Conservation (phyloP, 441 rosid species). For the Erodium texanum region DNA sequence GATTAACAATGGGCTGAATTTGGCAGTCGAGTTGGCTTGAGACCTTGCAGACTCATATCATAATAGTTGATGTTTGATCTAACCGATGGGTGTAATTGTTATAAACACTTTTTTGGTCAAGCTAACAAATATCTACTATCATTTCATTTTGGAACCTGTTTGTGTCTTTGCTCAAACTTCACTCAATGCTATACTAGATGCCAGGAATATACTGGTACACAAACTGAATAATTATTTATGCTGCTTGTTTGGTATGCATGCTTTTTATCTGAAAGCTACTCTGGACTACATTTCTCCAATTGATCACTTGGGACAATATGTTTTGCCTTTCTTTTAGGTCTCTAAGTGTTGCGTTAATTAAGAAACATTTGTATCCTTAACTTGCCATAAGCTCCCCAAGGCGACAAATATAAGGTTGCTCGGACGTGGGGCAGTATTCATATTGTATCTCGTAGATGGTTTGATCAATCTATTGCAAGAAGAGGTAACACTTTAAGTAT, state of each 20-base stretch:
- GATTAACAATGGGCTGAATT: not conserved
- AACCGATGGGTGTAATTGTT: not conserved
- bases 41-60: not conserved
- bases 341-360: slow-evolving; percentile 11
- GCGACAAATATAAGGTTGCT: slow-evolving; percentile 94
- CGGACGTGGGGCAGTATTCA: slow-evolving; percentile 82
- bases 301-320: not conserved
- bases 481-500: slow-evolving; percentile 44
- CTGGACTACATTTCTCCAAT: not conserved
- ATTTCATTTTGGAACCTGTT: not conserved
- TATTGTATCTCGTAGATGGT: slow-evolving; percentile 82
- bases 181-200: not conserved
- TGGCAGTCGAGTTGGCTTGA: not conserved
- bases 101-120: not conserved
- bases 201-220: not conserved
- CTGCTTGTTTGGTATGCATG: not conserved
- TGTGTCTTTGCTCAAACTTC: slow-evolving; percentile 5
- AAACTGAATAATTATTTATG: not conserved
- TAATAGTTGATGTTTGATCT: not conserved
- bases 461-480: slow-evolving; percentile 73
- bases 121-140: not conserved
- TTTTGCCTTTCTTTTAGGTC: not conserved
- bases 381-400: slow-evolving; percentile 66
- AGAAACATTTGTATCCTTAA: slow-evolving; percentile 38
- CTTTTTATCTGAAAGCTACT: not conserved